Conservation (phyloP, 2,329 filamentous ascomycete species). For the Ceratocystis smalleyi region DNA sequence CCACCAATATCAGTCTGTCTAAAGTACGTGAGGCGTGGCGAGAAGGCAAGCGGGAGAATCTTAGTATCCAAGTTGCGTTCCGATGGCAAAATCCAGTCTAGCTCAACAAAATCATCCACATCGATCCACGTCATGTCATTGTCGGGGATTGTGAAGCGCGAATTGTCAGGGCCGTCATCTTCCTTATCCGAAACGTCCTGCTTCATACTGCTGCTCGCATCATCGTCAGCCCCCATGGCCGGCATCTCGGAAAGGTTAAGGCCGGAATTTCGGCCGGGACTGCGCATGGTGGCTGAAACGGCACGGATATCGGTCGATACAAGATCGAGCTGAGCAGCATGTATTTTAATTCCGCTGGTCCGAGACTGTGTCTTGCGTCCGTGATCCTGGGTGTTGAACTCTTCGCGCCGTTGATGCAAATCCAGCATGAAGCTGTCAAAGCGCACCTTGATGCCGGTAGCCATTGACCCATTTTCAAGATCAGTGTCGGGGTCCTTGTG, state of each 20-base stretch:
- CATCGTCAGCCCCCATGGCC: constrained; percentile 7
- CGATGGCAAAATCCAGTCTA: constrained; percentile 88
- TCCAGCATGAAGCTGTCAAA: constrained; percentile 97
- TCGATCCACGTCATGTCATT: constrained; percentile 95
- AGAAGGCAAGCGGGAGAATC: constrained; percentile 80
- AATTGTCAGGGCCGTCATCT: constrained; percentile 52
- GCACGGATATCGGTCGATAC: constrained; percentile 83
- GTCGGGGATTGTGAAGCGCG: constrained; percentile 87
- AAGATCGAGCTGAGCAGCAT: constrained; percentile 83
- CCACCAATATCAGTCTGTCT: constrained; percentile 85
- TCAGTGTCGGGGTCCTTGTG: constrained; percentile 91
- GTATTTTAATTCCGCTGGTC: constrained; percentile 88
- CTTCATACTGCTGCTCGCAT: constrained; percentile 9
- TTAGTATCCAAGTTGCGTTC: constrained; percentile 85
- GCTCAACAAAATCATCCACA: constrained; percentile 97
- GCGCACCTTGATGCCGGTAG: constrained; percentile 89
- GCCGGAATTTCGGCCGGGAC: constrained; percentile 22
- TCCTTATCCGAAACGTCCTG: constrained; percentile 25
- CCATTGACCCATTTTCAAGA: constrained; percentile 59
- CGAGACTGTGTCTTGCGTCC: constrained; percentile 61
- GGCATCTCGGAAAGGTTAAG: neutral
- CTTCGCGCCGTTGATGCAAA: constrained; percentile 81
- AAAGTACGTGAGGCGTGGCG: constrained; percentile 94
- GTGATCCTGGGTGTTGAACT: constrained; percentile 69
- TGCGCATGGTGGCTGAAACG: constrained; percentile 76